Conservation (phyloP, 2,329 filamentous ascomycete species). For the Pestalotiopsis sp. region DNA sequence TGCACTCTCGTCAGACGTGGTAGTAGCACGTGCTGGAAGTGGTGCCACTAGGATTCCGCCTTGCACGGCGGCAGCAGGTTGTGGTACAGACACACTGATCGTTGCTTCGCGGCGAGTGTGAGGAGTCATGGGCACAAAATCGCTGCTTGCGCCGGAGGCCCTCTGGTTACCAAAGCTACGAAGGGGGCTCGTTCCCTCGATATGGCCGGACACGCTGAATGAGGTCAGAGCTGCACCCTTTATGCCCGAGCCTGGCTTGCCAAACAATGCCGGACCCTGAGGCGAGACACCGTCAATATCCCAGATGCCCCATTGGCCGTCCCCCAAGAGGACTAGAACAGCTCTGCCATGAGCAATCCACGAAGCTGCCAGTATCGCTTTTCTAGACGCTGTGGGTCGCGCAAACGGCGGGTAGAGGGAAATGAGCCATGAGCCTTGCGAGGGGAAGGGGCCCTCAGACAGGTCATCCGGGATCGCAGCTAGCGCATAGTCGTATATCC, state of each 20-base stretch:
- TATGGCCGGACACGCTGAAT: constrained; percentile 60
- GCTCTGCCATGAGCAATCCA: constrained; percentile 65
- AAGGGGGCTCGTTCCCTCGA: constrained; percentile 61
- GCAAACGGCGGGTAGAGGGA: constrained; percentile 62
- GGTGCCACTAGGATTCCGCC: constrained; percentile 55
- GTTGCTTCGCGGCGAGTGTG: constrained; percentile 56
- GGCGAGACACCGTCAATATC: constrained; percentile 63
- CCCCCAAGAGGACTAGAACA: constrained; percentile 58
- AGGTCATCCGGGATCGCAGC: constrained; percentile 55
- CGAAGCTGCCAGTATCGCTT: constrained; percentile 61
- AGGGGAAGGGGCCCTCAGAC: constrained; percentile 51
- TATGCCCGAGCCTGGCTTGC: constrained; percentile 52
- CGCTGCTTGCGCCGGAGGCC: constrained; percentile 37
- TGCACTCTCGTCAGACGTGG: constrained; percentile 53
- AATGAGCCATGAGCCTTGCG: constrained; percentile 65
- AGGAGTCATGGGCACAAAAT: constrained; percentile 67
- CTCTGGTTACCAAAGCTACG: constrained; percentile 44
- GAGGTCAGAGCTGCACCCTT: constrained; percentile 59
- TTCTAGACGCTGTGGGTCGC: constrained; percentile 51
- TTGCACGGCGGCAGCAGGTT: constrained; percentile 52
- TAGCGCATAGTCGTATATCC: constrained; percentile 63
- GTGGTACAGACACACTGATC: constrained; percentile 47
- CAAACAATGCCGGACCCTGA: constrained; percentile 46
- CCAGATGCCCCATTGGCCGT: constrained; percentile 71
- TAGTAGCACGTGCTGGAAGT: constrained; percentile 43